Conservation (phyloP, 2,329 filamentous ascomycete genomes). For the Botryosphaeria dothidea region DNA sequence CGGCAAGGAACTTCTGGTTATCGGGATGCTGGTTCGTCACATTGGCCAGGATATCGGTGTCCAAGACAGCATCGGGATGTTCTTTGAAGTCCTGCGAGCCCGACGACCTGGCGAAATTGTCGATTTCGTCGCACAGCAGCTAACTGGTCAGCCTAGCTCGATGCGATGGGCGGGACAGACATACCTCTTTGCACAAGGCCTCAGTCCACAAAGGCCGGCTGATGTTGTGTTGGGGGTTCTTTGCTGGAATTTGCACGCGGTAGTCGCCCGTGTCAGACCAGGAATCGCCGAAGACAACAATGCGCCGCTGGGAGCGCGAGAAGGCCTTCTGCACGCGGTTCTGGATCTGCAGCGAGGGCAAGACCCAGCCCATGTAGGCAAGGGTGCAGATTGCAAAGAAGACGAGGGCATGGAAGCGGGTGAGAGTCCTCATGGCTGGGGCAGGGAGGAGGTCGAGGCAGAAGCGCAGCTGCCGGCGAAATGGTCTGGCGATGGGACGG, state of each 20-base stretch:
- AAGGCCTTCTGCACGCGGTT: constrained; percentile 32
- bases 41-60: constrained; percentile 33
- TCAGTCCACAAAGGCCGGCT: constrained; percentile 38
- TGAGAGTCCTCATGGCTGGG: constrained; percentile 33
- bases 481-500: neutral
- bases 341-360: constrained; percentile 30
- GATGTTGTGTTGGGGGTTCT: constrained; percentile 30
- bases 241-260: constrained; percentile 33
- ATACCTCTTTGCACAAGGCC: constrained; percentile 38
- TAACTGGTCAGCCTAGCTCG: constrained; percentile 21
- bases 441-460: neutral
- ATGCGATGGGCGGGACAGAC: constrained; percentile 5
- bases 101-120: constrained; percentile 39
- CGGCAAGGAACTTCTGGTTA: constrained; percentile 26
- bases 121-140: constrained; percentile 37
- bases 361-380: constrained; percentile 34
- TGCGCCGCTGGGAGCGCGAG: constrained; percentile 30
- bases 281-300: constrained; percentile 42
- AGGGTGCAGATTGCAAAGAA: constrained; percentile 29
- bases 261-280: constrained; percentile 41
- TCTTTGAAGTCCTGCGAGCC: constrained; percentile 22
- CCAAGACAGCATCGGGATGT: constrained; percentile 32
- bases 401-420: constrained; percentile 31
- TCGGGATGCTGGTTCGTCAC: constrained; percentile 26
- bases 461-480: neutral